Evolutionary conservation across 768 basidiomycete species (phyloP).

Genomic region (Agrocybe praecox): DNA sequence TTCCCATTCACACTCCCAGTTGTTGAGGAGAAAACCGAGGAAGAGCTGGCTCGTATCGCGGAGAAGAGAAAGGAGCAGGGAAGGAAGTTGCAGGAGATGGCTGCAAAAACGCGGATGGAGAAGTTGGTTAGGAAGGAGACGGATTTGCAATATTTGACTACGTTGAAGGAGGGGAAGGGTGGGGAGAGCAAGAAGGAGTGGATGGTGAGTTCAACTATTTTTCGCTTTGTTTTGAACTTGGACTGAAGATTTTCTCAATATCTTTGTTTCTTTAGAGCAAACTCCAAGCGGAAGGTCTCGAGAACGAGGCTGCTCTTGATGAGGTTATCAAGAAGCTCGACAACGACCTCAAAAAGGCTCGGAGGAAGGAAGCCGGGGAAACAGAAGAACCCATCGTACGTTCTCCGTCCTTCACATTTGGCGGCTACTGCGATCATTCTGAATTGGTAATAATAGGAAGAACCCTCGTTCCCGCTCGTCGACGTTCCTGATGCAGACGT

Average conservation of each 20-base stretch:
- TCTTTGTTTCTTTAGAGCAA: too few species aligned
- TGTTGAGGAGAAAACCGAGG: constrained; percentile 86
- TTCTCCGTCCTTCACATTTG: not conserved
- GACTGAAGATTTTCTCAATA: too few species aligned
- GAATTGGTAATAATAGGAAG: too few species aligned
- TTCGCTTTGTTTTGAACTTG: too few species aligned
- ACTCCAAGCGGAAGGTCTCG: constrained; percentile 69
- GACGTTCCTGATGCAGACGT: constrained; percentile 91
- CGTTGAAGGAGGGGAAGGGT: constrained; percentile 62
- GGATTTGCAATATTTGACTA: constrained; percentile 66
- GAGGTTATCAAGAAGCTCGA: constrained; percentile 88
- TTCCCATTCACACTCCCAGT: constrained; percentile 77
- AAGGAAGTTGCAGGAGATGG: constrained; percentile 86
- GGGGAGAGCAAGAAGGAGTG: constrained; percentile 75
- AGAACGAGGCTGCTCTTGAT: constrained; percentile 78
- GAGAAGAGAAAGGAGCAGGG: constrained; percentile 89
- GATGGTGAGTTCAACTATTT: constrained; percentile 65
- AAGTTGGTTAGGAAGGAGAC: constrained; percentile 83
- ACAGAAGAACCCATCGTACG: constrained; percentile 65
- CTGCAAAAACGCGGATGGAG: constrained; percentile 81
- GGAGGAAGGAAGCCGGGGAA: constrained; percentile 75
- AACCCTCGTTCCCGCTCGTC: constrained; percentile 87
- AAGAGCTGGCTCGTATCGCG: constrained; percentile 76
- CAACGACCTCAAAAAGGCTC: constrained; percentile 67
- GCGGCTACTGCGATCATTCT: too few species aligned